Percentiles rank a stretch among this genome's conserved stretches.
phyloP scores from a whole-genome alignment of 2,329 filamentous ascomycete genomes.

The Aureobasidium sp. region DNA sequence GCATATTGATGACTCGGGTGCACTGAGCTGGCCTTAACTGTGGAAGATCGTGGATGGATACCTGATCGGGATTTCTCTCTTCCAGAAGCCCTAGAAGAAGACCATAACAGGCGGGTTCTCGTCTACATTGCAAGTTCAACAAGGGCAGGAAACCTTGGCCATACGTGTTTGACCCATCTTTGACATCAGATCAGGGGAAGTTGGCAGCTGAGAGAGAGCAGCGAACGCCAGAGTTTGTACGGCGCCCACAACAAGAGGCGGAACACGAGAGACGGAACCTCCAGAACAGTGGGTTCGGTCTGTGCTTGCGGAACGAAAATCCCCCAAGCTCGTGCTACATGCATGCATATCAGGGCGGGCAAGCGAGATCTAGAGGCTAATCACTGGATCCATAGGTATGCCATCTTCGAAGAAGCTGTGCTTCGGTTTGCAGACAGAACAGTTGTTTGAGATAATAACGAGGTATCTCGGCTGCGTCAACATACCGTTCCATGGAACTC shows the following conservation, averaged over 20 bases:
- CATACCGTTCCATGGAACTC: neutral
- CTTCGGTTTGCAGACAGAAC: neutral
- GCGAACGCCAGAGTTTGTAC: neutral
- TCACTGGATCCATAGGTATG: neutral
- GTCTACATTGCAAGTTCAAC: neutral
- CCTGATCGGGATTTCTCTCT: neutral
- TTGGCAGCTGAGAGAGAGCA: neutral
- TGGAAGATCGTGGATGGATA: neutral
- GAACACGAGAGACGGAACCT: neutral
- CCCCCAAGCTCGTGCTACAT: neutral
- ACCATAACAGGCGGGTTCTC: neutral
- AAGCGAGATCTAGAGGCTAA: neutral
- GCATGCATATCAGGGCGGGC: neutral
- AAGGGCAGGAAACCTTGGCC: neutral
- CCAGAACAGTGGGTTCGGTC: neutral
- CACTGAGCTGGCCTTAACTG: neutral
- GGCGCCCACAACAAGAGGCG: neutral
- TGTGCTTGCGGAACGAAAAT: neutral
- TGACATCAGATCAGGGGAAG: neutral
- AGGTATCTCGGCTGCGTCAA: neutral
- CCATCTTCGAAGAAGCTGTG: neutral
- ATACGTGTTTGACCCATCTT: neutral
- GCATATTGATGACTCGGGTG: neutral
- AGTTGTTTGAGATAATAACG: neutral
- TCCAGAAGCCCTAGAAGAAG: conserved; percentile 2